These are phyloP conservation scores for Fusarium algeriense DNA, from an alignment of 2,329 filamentous ascomycete genomes.

Conservation along the genomic window DNA sequence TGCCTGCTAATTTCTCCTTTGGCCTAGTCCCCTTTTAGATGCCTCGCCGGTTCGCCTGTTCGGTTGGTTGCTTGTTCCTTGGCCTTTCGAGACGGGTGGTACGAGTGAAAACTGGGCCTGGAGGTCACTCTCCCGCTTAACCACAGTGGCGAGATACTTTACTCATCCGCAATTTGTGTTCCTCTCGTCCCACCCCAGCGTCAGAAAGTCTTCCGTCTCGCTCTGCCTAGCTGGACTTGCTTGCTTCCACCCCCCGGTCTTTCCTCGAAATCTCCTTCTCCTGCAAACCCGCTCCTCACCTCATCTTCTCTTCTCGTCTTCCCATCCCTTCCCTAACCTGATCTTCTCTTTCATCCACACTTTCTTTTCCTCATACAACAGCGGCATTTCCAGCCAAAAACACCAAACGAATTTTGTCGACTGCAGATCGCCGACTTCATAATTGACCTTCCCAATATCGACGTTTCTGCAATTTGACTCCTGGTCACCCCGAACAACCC, in stretches of 20 bases:
- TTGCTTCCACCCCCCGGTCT: conserved; percentile 27
- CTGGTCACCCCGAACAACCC: conserved; percentile 36
- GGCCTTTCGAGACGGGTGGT: conserved; percentile 25
- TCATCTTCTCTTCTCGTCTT: conserved; percentile 35
- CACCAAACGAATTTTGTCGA: neutral
- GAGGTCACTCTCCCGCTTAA: conserved; percentile 2
- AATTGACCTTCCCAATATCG: conserved; percentile 5
- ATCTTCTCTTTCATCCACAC: conserved; percentile 34
- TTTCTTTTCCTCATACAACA: conserved; percentile 12
- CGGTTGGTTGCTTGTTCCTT: conserved; percentile 32
- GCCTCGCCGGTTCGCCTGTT: conserved; percentile 30
- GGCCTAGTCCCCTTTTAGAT: conserved; percentile 36
- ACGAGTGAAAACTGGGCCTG: conserved; percentile 23
- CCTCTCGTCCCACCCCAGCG: conserved; percentile 26
- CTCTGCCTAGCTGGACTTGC: conserved; percentile 3
- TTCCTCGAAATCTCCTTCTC: conserved; percentile 44
- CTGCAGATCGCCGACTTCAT: neutral
- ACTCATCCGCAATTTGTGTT: neutral
- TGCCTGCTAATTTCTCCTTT: conserved; percentile 42
- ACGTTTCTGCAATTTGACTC: conserved; percentile 17
- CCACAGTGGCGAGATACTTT: neutral
- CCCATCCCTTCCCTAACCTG: conserved; percentile 28
- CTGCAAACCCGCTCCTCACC: conserved; percentile 38
- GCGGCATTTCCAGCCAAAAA: neutral
- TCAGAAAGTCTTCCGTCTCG: conserved; percentile 12